Base-by-base conservation (phyloP, 768 basidiomycete genomes). In the Lepiota subincarnata region DNA sequence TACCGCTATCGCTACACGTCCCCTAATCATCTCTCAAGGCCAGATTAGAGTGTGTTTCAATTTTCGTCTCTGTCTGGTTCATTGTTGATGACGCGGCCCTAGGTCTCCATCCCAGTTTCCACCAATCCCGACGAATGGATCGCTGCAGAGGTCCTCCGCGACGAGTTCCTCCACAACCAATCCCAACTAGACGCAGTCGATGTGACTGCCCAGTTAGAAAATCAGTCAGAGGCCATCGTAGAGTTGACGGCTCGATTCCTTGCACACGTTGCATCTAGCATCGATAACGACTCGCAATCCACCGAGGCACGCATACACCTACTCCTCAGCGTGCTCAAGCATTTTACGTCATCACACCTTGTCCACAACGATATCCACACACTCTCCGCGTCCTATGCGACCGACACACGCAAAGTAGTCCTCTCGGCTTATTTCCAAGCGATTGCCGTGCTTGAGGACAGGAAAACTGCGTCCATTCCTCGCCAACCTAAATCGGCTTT, bases 101-200 rank as follows among this genome's bases (percentile, higher is more conserved):
- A 93, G 91, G 69, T 96, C 57, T 86, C 89, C 57, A 84, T 98
- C 68, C 92, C 91, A 42, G 89, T 97, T 55, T 86, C 92, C 42
- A 84, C 89, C n/a, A 72, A 75, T 36, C 58, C 75, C 59, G 84
- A 93, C 69, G 83, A 92, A 70, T 97, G 95, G 94, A 91, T 93
- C 65, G 81, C 84, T 50, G 93, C 94, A 48, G 93, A 96, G 73
- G 84, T 94, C 64, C 82, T 96, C 53, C 78, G 89, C 63, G 93
- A 97, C 64, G 90, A 94, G 55, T 98, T 96, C 67, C 70, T 77
- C 52, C 82, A 91, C 68, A 68, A 78, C 51, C 81, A 83, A 65
- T 75, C 75, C 28, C 78, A 75, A 67, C 4, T 78, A 68, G 80
- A 86, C 67, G 73, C 77, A 59, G 70, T 79, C 63, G 82, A 82